Evolutionary conservation across 768 basidiomycete genomes (phyloP).

Genomic region (Lentinula boryana): DNA sequence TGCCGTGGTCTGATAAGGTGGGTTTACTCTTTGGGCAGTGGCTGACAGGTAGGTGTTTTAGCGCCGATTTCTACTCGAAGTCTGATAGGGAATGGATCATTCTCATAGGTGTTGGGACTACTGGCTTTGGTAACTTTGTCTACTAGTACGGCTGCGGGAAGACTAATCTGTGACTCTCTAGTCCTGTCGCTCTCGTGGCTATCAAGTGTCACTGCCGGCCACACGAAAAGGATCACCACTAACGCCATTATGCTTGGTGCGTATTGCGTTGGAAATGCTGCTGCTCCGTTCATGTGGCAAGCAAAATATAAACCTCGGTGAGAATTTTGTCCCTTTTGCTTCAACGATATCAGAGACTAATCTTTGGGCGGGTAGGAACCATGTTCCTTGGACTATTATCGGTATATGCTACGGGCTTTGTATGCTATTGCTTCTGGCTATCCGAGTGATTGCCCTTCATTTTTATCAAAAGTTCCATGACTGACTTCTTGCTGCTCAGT

Average conservation of each 20-base stretch:
- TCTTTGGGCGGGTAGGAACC: slow-evolving; percentile 39
- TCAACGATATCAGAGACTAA: not conserved
- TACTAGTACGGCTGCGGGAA: too few species aligned
- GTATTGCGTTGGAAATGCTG: slow-evolving; percentile 60
- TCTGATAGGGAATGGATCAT: not conserved
- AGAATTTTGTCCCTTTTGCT: slow-evolving; percentile 1
- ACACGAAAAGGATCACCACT: slow-evolving; percentile 64
- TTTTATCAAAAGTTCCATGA: not conserved
- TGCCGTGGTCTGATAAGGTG: slow-evolving; percentile 61
- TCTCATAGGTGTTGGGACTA: slow-evolving; percentile 37
- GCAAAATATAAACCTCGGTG: slow-evolving; percentile 60
- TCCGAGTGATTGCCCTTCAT: not conserved
- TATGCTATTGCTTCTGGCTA: slow-evolving; percentile 27
- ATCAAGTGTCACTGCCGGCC: slow-evolving; percentile 58
- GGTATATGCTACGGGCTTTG: slow-evolving; percentile 54
- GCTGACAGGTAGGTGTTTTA: slow-evolving; percentile 36
- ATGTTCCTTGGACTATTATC: slow-evolving; percentile 74
- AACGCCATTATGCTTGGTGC: slow-evolving; percentile 73
- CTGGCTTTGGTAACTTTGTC: slow-evolving; percentile 38
- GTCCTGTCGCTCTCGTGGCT: slow-evolving; percentile 60
- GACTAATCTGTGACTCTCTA: not conserved
- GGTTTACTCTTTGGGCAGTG: slow-evolving; percentile 58
- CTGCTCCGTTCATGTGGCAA: slow-evolving; percentile 73
- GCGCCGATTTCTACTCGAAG: not conserved
- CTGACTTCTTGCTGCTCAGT: not conserved